A percentile compares a stretch with the other conserved stretches of the same genome.
phyloP scores from a whole-genome alignment of 805 yeast species.

The Candida schatavii region DNA sequence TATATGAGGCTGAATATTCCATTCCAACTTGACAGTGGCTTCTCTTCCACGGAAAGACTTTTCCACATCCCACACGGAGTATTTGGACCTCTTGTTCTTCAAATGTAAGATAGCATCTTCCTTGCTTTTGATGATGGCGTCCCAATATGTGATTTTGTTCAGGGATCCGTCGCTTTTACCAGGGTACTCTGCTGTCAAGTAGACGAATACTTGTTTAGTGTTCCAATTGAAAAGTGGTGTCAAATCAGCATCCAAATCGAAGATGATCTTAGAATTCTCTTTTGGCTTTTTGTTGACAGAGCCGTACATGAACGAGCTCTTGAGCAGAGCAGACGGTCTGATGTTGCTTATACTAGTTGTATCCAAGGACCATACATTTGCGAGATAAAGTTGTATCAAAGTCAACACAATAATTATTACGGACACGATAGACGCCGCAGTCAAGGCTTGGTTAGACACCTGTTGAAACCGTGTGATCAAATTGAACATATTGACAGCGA shows the following conservation, averaged over 20 bases:
- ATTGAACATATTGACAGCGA: too few species aligned
- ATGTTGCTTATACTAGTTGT: conserved; percentile 36
- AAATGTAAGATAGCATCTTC: conserved; percentile 59
- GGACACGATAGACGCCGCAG: conserved; percentile 48
- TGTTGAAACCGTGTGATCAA: conserved; percentile 41
- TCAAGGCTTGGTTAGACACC: conserved; percentile 51
- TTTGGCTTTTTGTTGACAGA: conserved; percentile 63
- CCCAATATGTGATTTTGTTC: conserved; percentile 88
- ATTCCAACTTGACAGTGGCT: conserved; percentile 69
- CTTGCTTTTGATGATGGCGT: conserved; percentile 62
- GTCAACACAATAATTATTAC: conserved; percentile 49
- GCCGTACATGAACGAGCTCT: conserved; percentile 64
- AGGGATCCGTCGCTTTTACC: conserved; percentile 42
- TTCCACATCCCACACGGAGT: conserved; percentile 84
- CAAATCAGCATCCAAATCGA: conserved; percentile 74
- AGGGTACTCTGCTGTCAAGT: conserved; percentile 80
- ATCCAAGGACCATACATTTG: conserved; percentile 43
- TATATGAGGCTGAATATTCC: conserved; percentile 91
- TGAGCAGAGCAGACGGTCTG: conserved; percentile 40
- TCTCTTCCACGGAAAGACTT: conserved; percentile 58
- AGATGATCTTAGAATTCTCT: conserved; percentile 69
- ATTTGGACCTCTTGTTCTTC: conserved; percentile 59
- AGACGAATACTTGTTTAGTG: conserved; percentile 93
- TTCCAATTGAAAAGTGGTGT: conserved; percentile 90
- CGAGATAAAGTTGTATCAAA: conserved; percentile 44